phyloP scores from a whole-genome alignment of 345 rosid genomes.

The Odontarrhena argentea region DNA sequence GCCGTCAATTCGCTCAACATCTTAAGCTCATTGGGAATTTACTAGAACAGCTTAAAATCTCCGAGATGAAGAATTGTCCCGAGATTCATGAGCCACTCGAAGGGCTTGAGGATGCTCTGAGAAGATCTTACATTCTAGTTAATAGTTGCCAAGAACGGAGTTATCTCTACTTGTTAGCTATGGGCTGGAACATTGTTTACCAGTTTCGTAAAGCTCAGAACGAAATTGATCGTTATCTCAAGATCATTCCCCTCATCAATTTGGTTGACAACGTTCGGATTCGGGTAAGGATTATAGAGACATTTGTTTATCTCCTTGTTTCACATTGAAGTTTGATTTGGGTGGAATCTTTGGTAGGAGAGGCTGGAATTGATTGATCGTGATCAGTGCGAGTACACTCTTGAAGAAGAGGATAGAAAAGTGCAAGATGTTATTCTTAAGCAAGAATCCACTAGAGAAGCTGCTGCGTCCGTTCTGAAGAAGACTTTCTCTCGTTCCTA shows the following conservation, averaged over 20 bases:
- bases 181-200: constrained; percentile 98
- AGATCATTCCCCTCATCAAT: constrained; percentile 85
- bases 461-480: constrained; percentile 55
- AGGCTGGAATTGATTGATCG: constrained; percentile 74
- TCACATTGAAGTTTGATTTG: background rate
- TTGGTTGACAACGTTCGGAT: constrained; percentile 90
- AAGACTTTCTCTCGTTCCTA: constrained; percentile 80
- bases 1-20: constrained; percentile 89
- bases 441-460: constrained; percentile 66
- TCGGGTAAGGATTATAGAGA: constrained; percentile 51
- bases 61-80: constrained; percentile 78
- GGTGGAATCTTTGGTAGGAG: constrained; percentile 53
- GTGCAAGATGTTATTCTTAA: constrained; percentile 77
- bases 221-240: constrained; percentile 88
- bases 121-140: constrained; percentile 77
- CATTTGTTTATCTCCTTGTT: background rate
- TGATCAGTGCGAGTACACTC: constrained; percentile 87
- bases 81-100: constrained; percentile 87
- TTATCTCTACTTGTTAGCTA: constrained; percentile 86
- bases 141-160: constrained; percentile 89
- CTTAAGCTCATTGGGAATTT: constrained; percentile 85
- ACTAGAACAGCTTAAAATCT: constrained; percentile 78
- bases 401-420: constrained; percentile 84
- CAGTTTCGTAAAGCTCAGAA: constrained; percentile 89
- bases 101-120: constrained; percentile 86